Evolutionary conservation across 139 green algal species (phyloP).

Genomic region (Picochlorum sp.): DNA sequence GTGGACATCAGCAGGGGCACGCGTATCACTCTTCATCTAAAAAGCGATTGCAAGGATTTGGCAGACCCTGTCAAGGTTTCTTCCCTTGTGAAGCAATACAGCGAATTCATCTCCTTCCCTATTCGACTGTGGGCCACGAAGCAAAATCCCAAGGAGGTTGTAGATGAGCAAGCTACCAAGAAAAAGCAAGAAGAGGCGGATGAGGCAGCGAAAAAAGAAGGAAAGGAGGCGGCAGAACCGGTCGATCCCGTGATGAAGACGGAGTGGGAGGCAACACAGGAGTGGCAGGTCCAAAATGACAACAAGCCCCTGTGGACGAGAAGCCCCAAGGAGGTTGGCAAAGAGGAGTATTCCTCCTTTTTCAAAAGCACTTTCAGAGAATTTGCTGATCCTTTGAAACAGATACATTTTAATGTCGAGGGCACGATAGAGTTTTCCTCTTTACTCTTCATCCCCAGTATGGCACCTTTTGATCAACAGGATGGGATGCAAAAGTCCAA

Average conservation of each 20-base stretch:
- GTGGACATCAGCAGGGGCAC: slow-evolving; percentile 63
- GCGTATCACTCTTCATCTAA: slow-evolving; percentile 84
- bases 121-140: slow-evolving; percentile 73
- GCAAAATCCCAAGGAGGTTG: slow-evolving; percentile 28
- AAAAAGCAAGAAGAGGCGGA: slow-evolving; percentile 66
- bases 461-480: slow-evolving; percentile 92
- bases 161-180: slow-evolving; percentile 67
- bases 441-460: slow-evolving; percentile 92
- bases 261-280: slow-evolving; percentile 60
- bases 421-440: slow-evolving; percentile 94
- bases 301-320: slow-evolving; percentile 95
- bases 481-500: slow-evolving; percentile 28
- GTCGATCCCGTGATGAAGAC: slow-evolving; percentile 84
- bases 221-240: slow-evolving; percentile 39
- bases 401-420: slow-evolving; percentile 88
- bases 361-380: slow-evolving; percentile 84
- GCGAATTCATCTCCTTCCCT: slow-evolving; percentile 97
- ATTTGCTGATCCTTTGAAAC: slow-evolving; percentile 66
- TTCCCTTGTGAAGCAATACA: slow-evolving; percentile 94
- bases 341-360: slow-evolving; percentile 92
- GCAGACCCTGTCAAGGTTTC: slow-evolving; percentile 57
- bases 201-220: slow-evolving; percentile 52
- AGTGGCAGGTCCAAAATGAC: slow-evolving; percentile 85
- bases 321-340: slow-evolving; percentile 52
- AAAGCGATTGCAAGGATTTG: slow-evolving; percentile 82